Evolutionary conservation across 345 rosid genomes (phyloP).

Genomic region (Gossypium sturtianum): DNA sequence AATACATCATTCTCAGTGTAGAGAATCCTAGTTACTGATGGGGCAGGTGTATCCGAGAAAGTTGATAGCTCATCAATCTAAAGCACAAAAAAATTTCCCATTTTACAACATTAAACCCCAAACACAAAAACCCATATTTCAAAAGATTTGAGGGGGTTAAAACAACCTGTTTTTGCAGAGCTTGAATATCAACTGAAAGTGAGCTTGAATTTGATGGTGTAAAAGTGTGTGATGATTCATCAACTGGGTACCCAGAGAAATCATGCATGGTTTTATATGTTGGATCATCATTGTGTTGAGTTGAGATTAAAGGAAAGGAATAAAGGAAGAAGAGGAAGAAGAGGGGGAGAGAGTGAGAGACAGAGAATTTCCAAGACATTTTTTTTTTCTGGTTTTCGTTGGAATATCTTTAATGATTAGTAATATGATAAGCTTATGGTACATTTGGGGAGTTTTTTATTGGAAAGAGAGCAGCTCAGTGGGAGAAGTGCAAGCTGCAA

Average conservation of each 20-base stretch:
- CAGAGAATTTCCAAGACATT: background rate
- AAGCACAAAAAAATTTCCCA: background rate
- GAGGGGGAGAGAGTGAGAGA: background rate
- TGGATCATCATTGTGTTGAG: background rate
- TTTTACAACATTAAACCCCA: background rate
- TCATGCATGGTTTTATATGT: background rate
- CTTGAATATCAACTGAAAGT: conserved; percentile 48
- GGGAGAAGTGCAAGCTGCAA: background rate
- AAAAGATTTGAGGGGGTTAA: background rate
- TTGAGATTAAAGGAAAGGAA: background rate
- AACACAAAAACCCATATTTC: background rate
- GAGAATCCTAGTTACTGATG: conserved; percentile 82
- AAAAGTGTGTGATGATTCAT: conserved; percentile 38
- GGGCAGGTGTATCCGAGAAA: conserved; percentile 82
- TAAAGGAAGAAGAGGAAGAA: background rate
- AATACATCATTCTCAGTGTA: conserved; percentile 72
- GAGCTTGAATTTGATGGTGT: conserved; percentile 17
- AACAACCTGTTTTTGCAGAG: conserved; percentile 62
- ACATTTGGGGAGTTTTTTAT: background rate
- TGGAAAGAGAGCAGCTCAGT: background rate
- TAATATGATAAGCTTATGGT: background rate
- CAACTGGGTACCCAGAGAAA: conserved; percentile 32
- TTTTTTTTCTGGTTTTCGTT: background rate
- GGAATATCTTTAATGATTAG: background rate
- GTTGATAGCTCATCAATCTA: conserved; percentile 81